A percentile compares a stretch with the other conserved stretches of the same genome.
Conservation (phyloP, 2,329 filamentous ascomycete genomes). For the Fusarium sp. region DNA sequence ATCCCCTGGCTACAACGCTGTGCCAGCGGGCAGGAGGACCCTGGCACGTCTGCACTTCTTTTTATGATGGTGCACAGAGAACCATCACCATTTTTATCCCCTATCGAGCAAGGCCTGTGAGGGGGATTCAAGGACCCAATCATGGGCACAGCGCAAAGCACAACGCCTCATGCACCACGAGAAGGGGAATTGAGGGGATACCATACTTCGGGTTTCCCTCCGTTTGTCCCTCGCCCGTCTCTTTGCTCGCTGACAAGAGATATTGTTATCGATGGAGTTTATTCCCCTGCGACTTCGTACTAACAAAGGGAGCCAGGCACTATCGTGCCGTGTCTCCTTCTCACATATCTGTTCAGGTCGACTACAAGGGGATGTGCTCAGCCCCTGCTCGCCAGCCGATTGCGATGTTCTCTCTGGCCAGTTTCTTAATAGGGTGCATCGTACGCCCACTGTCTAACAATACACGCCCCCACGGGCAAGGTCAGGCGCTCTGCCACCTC, state of each 20-base stretch:
- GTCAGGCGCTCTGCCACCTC: conserved; percentile 21
- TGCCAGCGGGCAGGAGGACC: conserved; percentile 37
- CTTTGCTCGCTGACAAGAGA: not conserved
- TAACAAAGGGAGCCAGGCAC: conserved; percentile 2
- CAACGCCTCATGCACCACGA: conserved; percentile 39
- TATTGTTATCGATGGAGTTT: not conserved
- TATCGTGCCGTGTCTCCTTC: conserved; percentile 16
- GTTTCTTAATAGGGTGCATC: conserved; percentile 37
- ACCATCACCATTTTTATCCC: conserved; percentile 34
- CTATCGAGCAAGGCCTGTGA: conserved; percentile 40
- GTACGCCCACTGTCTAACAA: conserved; percentile 18
- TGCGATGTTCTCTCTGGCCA: conserved; percentile 44
- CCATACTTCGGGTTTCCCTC: conserved; percentile 16
- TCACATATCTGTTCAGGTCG: conserved; percentile 24
- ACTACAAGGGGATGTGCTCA: conserved; percentile 35
- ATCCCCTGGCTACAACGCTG: conserved; percentile 39
- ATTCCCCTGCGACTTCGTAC: conserved; percentile 1
- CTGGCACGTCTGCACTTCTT: conserved; percentile 39
- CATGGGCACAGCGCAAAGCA: conserved; percentile 34
- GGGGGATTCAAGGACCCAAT: conserved; percentile 38
- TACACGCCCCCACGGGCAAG: conserved; percentile 28
- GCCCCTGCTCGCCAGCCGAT: conserved; percentile 44
- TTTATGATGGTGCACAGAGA: conserved; percentile 37
- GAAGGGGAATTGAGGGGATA: conserved; percentile 38
- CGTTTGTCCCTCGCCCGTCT: conserved; percentile 18